Conservation (phyloP, 108 stramenopile genomes). For the Conticribra weissflogii region DNA sequence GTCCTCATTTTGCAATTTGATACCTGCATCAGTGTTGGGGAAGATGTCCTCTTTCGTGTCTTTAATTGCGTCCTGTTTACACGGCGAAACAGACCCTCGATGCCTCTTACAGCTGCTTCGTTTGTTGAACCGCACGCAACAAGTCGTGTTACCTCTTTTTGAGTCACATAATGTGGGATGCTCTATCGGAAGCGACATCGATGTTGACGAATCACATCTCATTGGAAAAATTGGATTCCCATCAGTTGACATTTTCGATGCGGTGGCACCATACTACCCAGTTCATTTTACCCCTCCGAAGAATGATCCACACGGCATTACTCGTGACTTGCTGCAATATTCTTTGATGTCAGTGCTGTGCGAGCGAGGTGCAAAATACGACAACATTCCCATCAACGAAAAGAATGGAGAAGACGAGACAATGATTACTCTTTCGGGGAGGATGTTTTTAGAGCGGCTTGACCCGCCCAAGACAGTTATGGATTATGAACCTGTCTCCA, state of each 20-base stretch:
- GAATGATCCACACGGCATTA: constrained; percentile 82
- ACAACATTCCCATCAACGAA: not conserved
- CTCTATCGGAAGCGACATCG: constrained; percentile 15
- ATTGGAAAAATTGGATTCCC: constrained; percentile 51
- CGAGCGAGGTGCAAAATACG: constrained; percentile 48
- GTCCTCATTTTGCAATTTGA: too few species aligned
- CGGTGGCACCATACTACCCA: constrained; percentile 86
- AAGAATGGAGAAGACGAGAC: constrained; percentile 40
- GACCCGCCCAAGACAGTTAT: constrained; percentile 50
- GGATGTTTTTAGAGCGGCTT: constrained; percentile 74
- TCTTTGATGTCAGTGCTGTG: constrained; percentile 69
- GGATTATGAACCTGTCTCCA: constrained; percentile 36
- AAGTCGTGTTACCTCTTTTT: constrained; percentile 40
- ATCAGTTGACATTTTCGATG: constrained; percentile 73
- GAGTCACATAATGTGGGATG: not conserved
- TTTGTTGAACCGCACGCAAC: constrained; percentile 65
- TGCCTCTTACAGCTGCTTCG: constrained; percentile 78
- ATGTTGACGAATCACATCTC: constrained; percentile 6
- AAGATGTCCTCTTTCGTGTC: constrained; percentile 54
- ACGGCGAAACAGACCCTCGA: constrained; percentile 89
- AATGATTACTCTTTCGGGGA: constrained; percentile 61
- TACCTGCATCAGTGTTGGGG: constrained; percentile 22
- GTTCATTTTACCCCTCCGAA: constrained; percentile 87
- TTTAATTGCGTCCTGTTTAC: constrained; percentile 71
- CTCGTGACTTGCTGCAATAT: constrained; percentile 61